A percentile compares a stretch with the other conserved stretches of the same genome.
Evolutionary conservation across 441 rosid species (phyloP).

Genomic region (Eruca vesicaria): DNA sequence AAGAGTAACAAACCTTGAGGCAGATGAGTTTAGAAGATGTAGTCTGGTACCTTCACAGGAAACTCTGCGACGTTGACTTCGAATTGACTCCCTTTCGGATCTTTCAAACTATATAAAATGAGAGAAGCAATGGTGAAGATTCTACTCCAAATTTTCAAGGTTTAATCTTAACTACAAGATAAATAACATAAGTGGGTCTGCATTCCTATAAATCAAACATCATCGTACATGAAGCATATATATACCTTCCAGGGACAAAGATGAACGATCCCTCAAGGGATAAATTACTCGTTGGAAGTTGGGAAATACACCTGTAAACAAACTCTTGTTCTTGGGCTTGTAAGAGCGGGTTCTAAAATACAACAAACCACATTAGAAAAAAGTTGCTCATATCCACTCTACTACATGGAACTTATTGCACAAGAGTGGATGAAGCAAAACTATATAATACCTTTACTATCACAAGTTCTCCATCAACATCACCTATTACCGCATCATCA

Average conservation of each 20-base stretch:
- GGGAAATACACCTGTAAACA: constrained; percentile 65
- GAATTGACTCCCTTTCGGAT: constrained; percentile 60
- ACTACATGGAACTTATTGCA: neutral
- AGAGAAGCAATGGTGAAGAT: neutral
- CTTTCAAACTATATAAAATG: constrained; percentile 42
- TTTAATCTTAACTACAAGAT: neutral
- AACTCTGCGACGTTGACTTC: constrained; percentile 61
- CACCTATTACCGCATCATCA: constrained; percentile 40
- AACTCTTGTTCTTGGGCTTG: constrained; percentile 64
- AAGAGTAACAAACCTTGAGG: constrained; percentile 8
- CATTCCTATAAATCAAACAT: neutral
- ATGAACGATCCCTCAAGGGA: constrained; percentile 80
- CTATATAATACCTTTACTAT: constrained; percentile 53
- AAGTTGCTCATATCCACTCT: neutral
- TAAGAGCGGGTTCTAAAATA: constrained; percentile 63
- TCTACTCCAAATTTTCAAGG: neutral
- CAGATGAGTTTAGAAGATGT: constrained; percentile 45
- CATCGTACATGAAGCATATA: neutral
- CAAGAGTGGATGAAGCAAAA: neutral
- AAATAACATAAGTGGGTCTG: neutral
- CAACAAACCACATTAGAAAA: constrained; percentile 7
- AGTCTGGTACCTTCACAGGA: constrained; percentile 64
- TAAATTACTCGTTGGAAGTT: constrained; percentile 43
- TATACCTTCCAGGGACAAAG: constrained; percentile 94
- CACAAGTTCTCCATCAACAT: constrained; percentile 55